Percentiles rank a stretch among this genome's conserved stretches.
Evolutionary conservation across 1,139 yeast species (phyloP).

Genomic region (Yamadazyma dushanensis): DNA sequence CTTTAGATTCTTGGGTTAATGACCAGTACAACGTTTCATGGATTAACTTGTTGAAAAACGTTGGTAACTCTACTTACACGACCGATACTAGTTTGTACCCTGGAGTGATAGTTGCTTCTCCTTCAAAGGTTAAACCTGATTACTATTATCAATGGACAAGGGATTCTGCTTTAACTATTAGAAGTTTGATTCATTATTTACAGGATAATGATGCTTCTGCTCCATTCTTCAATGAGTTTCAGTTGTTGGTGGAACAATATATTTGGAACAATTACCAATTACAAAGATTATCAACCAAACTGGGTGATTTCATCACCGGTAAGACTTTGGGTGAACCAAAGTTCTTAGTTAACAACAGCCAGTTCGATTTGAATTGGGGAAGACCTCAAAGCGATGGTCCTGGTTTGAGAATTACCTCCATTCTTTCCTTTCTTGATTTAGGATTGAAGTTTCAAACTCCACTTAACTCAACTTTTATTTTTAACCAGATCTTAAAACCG

Average conservation of each 20-base stretch:
- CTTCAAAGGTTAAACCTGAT: constrained; percentile 67
- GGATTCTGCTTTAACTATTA: constrained; percentile 82
- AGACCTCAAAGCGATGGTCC: constrained; percentile 98
- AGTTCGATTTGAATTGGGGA: constrained; percentile 77
- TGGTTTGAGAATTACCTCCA: constrained; percentile 70
- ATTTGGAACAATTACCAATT: constrained; percentile 55
- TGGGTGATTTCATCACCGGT: constrained; percentile 55
- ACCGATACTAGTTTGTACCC: constrained; percentile 33
- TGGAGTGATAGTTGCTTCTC: constrained; percentile 86
- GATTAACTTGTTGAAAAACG: constrained; percentile 56
- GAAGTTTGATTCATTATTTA: constrained; percentile 58
- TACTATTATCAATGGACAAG: constrained; percentile 90
- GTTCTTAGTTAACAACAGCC: constrained; percentile 62
- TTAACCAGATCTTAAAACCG: constrained; percentile 56
- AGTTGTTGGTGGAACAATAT: constrained; percentile 53
- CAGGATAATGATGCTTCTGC: constrained; percentile 17
- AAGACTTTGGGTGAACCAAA: constrained; percentile 82
- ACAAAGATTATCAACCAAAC: constrained; percentile 67
- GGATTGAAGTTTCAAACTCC: constrained; percentile 11
- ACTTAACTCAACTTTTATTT: constrained; percentile 35
- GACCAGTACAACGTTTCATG: constrained; percentile 53
- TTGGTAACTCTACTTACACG: constrained; percentile 39
- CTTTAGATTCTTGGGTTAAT: constrained; percentile 58
- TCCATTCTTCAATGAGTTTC: constrained; percentile 9
- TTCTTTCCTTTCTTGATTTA: constrained; percentile 50